A percentile compares a stretch with the other conserved stretches of the same genome.
These are phyloP conservation scores for Calonectria henricotiae DNA, from an alignment of 2,329 filamentous ascomycete genomes.

Conservation along the genomic window DNA sequence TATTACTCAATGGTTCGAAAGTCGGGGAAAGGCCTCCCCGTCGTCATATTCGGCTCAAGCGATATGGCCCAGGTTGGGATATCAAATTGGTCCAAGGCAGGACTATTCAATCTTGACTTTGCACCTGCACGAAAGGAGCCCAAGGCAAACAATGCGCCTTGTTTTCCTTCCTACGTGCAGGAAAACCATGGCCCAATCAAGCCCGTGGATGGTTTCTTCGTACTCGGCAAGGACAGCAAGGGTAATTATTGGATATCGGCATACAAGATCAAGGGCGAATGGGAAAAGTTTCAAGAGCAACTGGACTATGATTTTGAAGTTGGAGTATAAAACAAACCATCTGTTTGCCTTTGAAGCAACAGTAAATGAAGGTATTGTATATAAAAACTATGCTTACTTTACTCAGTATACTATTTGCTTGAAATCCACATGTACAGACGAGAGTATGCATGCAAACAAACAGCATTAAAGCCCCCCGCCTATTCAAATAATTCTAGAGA, in stretches of 20 bases:
- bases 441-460: not conserved
- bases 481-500: not conserved
- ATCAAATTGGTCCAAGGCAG: constrained; percentile 40
- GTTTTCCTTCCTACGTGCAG: constrained; percentile 24
- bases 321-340: not conserved
- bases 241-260: constrained; percentile 40
- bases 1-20: not conserved
- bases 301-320: constrained; percentile 29
- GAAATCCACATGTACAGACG: no score
- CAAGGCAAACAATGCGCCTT: not conserved
- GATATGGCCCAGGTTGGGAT: constrained; percentile 27
- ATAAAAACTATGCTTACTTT: no score
- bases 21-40: constrained; percentile 8
- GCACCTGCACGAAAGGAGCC: constrained; percentile 8
- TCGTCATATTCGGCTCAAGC: not conserved
- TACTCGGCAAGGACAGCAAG: constrained; percentile 32
- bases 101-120: constrained; percentile 40
- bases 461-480: not conserved
- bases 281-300: constrained; percentile 36
- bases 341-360: no score
- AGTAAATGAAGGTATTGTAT: no score
- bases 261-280: constrained; percentile 38
- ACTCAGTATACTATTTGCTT: no score
- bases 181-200: constrained; percentile 19
- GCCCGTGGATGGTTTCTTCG: constrained; percentile 28